Base-by-base conservation (phyloP, 2,329 filamentous ascomycete genomes). In the Fusarium heterosporum region DNA sequence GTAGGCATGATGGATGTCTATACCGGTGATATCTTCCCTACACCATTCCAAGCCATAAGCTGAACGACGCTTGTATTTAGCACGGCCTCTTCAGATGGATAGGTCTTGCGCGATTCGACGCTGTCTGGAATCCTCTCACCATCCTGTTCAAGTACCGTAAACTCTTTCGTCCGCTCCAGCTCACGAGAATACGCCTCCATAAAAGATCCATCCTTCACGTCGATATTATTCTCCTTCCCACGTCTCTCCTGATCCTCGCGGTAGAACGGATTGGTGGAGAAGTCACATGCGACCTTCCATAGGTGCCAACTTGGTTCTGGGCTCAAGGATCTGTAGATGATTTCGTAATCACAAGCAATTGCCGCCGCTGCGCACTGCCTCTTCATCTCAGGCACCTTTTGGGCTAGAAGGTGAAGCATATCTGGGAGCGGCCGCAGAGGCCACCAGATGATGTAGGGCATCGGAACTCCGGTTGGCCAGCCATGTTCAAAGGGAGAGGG, bases 361-460 rank as follows among this genome's bases (percentile, higher is more conserved):
- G 55, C 55, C 4, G 59, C 59, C 0, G 55, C 59, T 1, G 48
- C 49, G 9, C 14, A 3, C 32, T 53, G 38, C 4, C 1, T 48
- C 8, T 30, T 53, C 55, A 62, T 59, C 14, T 49, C 47, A 2
- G 58, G 58, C 3, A 48, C 47, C 10, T 49, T 14, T 6, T 39
- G 4, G 1, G 12, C n/a, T 4, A 58, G 41, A 14, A 39, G 8
- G 6, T 2, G 2, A 0, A 34, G 38, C 12, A 17, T 39, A 3
- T 32, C 10, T 0, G 9, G 4, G 1, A 38, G 4, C 34, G 59
- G 59, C 0, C 14, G 14, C 17, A 62, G 29, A 2, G 59, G 59
- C 59, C 59, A 59, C 59, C 59, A 62, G 39, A 62, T 62, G 4
- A 50, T 30, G 4, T 49, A 46, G 6, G 59, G 59, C 48, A 25